Percentiles rank a stretch among this genome's conserved stretches.
phyloP scores from a whole-genome alignment of 1,284 basidiomycete species.

The Rhizoctonia solani region DNA sequence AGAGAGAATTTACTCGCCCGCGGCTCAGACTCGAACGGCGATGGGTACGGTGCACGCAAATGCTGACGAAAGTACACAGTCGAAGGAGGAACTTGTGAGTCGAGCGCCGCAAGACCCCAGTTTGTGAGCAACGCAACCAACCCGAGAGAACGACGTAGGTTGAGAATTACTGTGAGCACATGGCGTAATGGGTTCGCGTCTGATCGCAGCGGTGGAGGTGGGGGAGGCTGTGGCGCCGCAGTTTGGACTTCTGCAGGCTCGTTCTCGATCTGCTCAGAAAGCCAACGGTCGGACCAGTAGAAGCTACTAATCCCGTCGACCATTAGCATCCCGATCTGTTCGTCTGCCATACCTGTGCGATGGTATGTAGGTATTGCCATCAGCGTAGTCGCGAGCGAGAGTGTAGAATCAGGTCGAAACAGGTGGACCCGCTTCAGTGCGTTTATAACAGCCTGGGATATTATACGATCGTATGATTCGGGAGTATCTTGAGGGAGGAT shows the following conservation, averaged over 20 bases:
- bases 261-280: constrained; percentile 54
- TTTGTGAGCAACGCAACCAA: constrained; percentile 64
- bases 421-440: constrained; percentile 62
- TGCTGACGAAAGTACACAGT: constrained; percentile 55
- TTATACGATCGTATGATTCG: constrained; percentile 34
- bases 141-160: constrained; percentile 55
- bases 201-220: constrained; percentile 37
- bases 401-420: constrained; percentile 66
- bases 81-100: constrained; percentile 39
- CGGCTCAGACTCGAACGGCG: constrained; percentile 41
- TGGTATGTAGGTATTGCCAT: constrained; percentile 62
- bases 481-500: neutral
- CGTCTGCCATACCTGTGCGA: constrained; percentile 51
- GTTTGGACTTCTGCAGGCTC: neutral
- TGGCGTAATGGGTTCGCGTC: constrained; percentile 47
- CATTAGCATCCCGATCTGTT: constrained; percentile 63
- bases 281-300: constrained; percentile 74
- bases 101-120: constrained; percentile 58
- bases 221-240: constrained; percentile 43
- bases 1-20: constrained; percentile 42
- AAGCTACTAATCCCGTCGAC: constrained; percentile 77
- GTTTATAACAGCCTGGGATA: constrained; percentile 47
- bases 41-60: constrained; percentile 54
- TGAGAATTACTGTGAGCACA: constrained; percentile 56
- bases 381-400: constrained; percentile 69